phyloP scores from a whole-genome alignment of 2,329 filamentous ascomycete genomes.

The Aureobasidium sp. region DNA sequence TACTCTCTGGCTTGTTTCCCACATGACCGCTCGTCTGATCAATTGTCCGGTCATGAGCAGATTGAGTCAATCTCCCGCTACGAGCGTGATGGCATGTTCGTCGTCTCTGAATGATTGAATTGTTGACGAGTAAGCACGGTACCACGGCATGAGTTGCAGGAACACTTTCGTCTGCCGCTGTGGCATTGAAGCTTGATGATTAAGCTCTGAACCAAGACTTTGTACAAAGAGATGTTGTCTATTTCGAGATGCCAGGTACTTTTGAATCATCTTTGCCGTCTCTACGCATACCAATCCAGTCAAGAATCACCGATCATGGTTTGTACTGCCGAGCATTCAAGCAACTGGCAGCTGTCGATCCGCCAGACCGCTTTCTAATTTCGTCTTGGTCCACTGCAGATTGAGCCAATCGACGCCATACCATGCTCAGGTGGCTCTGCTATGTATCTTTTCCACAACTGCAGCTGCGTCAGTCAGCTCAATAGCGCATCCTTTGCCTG shows the following conservation, averaged over 20 bases:
- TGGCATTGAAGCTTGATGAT: not conserved
- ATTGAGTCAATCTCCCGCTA: not conserved
- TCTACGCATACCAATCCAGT: not conserved
- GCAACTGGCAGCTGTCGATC: not conserved
- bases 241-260: not conserved
- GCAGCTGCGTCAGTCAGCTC: conserved; percentile 5
- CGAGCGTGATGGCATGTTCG: not conserved
- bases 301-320: not conserved
- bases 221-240: not conserved
- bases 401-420: not conserved
- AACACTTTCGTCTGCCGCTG: not conserved
- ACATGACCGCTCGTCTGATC: not conserved
- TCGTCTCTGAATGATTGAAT: not conserved
- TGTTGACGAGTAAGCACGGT: not conserved
- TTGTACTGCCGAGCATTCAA: not conserved
- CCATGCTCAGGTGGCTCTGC: not conserved
- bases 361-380: not conserved
- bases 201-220: not conserved
- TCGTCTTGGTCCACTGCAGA: not conserved
- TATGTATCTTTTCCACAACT: not conserved
- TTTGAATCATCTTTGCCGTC: not conserved
- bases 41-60: not conserved
- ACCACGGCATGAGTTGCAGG: not conserved
- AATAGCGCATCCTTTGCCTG: conserved; percentile 7
- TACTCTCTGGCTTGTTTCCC: not conserved